Conservation (phyloP, 306 rosid genomes). For the Sindora glabra region DNA sequence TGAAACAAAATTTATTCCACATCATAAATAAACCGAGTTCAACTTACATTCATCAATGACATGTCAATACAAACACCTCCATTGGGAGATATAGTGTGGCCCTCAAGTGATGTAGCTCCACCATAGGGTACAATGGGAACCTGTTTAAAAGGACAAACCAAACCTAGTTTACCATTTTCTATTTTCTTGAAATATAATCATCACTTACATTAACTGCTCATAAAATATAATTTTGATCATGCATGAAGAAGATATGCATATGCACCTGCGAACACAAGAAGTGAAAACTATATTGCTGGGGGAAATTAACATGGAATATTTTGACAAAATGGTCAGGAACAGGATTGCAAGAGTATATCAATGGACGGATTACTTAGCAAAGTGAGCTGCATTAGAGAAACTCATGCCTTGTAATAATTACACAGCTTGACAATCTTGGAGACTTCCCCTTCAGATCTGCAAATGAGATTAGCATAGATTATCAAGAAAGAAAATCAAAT, state of each 20-base stretch:
- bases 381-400: conserved; percentile 13
- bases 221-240: not conserved
- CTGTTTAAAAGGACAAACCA: conserved; percentile 30
- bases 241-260: no score
- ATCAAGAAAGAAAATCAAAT: conserved; percentile 2
- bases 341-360: not conserved
- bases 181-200: conserved; percentile 17
- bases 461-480: conserved; percentile 4
- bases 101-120: conserved; percentile 97
- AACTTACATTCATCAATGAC: conserved; percentile 75
- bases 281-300: not conserved
- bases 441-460: conserved; percentile 91
- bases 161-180: conserved; percentile 12
- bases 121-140: conserved; percentile 95
- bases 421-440: conserved; percentile 66
- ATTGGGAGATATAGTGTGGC: conserved; percentile 79
- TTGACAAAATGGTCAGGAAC: not conserved
- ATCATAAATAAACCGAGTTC: conserved; percentile 1
- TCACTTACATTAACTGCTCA: conserved; percentile 16
- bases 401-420: conserved; percentile 54
- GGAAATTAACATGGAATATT: not conserved
- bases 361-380: no score
- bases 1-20: not conserved
- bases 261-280: no score
- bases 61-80: conserved; percentile 96